Percentiles rank a stretch among this genome's conserved stretches.
Conservation (phyloP, 306 rosid species). For the Malus asiatica region DNA sequence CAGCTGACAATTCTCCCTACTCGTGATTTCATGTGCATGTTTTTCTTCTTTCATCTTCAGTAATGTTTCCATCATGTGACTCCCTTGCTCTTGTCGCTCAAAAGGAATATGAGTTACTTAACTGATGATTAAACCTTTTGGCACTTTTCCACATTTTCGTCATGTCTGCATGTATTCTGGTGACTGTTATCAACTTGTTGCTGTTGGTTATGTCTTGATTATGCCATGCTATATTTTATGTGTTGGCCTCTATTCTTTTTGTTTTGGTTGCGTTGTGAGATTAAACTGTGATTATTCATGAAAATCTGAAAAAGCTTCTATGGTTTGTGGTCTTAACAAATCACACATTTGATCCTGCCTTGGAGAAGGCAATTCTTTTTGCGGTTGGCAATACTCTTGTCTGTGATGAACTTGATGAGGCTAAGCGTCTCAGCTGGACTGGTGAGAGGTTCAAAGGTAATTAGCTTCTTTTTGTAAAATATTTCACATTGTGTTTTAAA, state of each 20-base stretch:
- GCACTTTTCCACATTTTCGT: not conserved
- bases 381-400: conserved; percentile 98
- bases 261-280: not conserved
- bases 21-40: not conserved
- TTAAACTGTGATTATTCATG: not conserved
- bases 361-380: conserved; percentile 94
- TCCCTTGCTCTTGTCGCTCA: not conserved
- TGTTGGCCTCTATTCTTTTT: not conserved
- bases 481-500: not conserved
- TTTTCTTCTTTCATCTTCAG: not conserved
- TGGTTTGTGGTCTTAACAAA: conserved; percentile 59
- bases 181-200: not conserved
- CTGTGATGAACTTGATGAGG: conserved; percentile 91
- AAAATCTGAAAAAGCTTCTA: conserved; percentile 8
- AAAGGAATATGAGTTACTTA: not conserved
- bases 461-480: not conserved
- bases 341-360: conserved; percentile 71
- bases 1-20: not conserved
- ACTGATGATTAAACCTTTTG: not conserved
- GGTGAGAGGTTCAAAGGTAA: conserved; percentile 97
- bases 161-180: conserved; percentile 1
- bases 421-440: conserved; percentile 89
- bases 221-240: not conserved
- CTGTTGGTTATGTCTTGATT: not conserved
- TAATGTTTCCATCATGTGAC: not conserved